Percentiles rank a stretch among this genome's conserved stretches.
Evolutionary conservation across 305 asterid species (phyloP).

Genomic region (Fraxinus angustifolia): DNA sequence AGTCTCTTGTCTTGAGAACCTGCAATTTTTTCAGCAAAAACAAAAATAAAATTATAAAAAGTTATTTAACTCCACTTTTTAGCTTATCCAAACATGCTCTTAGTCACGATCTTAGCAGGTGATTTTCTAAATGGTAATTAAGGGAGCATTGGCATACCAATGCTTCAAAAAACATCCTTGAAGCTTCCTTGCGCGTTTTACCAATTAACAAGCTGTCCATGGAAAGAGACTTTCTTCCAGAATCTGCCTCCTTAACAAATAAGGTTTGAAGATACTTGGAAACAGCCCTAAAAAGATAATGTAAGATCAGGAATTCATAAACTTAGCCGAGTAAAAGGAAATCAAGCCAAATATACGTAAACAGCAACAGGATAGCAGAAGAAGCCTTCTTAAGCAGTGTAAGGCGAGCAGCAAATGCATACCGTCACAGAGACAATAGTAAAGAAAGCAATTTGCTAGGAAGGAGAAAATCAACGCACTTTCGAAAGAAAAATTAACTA

Average conservation of each 20-base stretch:
- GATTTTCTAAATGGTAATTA: background rate
- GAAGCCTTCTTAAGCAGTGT: background rate
- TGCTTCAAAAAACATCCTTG: constrained; percentile 47
- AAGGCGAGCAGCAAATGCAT: background rate
- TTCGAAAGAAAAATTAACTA: background rate
- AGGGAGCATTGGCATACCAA: constrained; percentile 45
- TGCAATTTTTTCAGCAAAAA: constrained; percentile 18
- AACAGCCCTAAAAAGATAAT: constrained; percentile 66
- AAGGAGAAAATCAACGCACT: background rate
- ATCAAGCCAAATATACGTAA: background rate
- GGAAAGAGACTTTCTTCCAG: constrained; percentile 52
- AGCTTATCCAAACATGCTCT: background rate
- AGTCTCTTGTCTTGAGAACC: constrained; percentile 89
- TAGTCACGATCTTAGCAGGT: background rate
- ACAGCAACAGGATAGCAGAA: background rate
- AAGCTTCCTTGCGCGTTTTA: constrained; percentile 93
- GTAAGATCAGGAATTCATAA: background rate
- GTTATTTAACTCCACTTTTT: background rate
- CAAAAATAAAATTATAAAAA: background rate
- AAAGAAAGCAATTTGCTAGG: background rate
- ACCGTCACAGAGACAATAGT: background rate
- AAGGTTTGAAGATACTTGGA: constrained; percentile 78
- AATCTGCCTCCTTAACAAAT: constrained; percentile 64
- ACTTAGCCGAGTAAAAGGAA: background rate
- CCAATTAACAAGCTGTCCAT: constrained; percentile 63